These are phyloP conservation scores for Vitis riparia DNA, from an alignment of 164 flowering plant species.

Conservation along the genomic window DNA sequence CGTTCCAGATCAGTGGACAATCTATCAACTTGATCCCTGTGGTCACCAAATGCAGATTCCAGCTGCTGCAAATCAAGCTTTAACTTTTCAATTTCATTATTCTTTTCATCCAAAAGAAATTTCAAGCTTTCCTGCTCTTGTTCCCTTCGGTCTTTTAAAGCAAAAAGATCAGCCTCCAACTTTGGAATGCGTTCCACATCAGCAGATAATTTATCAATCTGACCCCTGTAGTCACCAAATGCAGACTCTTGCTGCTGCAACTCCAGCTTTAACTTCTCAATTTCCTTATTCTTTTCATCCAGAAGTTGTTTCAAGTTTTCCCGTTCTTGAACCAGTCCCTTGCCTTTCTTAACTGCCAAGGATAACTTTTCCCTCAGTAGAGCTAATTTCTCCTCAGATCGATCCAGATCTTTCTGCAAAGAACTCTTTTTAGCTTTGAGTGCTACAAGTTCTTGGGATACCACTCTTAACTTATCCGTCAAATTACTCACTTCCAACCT, in stretches of 20 bases:
- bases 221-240: conserved; percentile 45
- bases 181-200: conserved; percentile 49
- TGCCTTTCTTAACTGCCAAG: conserved; percentile 97
- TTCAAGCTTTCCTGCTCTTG: conserved; percentile 20
- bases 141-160: conserved; percentile 49
- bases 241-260: conserved; percentile 53
- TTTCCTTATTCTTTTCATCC: conserved; percentile 68
- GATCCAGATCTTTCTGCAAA: conserved; percentile 61
- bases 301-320: conserved; percentile 54
- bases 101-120: conserved; percentile 46
- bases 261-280: conserved; percentile 66
- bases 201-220: conserved; percentile 42
- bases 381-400: conserved; percentile 72
- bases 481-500: conserved; percentile 38
- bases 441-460: conserved; percentile 43
- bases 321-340: conserved; percentile 88
- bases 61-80: conserved; percentile 60
- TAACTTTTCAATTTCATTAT: conserved; percentile 67
- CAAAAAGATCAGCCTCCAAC: conserved; percentile 57
- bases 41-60: conserved; percentile 42
- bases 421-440: conserved; percentile 56
- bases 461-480: conserved; percentile 38
- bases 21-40: conserved; percentile 42
- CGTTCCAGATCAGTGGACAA: conserved; percentile 51
- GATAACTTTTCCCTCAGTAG: conserved; percentile 84